phyloP scores from a whole-genome alignment of 1,139 yeast species.

The Candida sojae region DNA sequence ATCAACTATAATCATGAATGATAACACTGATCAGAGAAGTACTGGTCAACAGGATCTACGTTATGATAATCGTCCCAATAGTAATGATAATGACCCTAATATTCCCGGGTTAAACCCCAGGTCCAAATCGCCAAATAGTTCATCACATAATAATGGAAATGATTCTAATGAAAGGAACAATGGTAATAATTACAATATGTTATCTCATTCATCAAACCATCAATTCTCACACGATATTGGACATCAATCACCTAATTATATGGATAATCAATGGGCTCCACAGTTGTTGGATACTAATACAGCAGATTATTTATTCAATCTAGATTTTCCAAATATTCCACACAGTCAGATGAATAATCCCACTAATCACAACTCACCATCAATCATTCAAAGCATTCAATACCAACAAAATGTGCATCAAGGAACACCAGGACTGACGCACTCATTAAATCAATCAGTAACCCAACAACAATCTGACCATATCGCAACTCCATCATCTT shows the following conservation, averaged over 20 bases:
- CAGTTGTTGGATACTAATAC: slow-evolving; percentile 27
- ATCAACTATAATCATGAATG: neutral
- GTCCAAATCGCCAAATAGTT: neutral
- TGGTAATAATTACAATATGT: neutral
- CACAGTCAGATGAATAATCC: neutral
- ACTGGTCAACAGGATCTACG: neutral
- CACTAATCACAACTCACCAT: slow-evolving; percentile 14
- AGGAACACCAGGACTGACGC: neutral
- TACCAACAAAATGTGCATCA: slow-evolving; percentile 30
- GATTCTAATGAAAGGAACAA: neutral
- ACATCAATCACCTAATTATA: slow-evolving; percentile 34
- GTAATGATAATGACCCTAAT: neutral
- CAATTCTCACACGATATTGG: neutral
- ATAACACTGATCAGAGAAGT: neutral
- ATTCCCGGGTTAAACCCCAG: neutral
- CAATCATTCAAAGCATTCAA: slow-evolving; percentile 36
- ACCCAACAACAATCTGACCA: slow-evolving; percentile 1
- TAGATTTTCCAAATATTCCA: slow-evolving; percentile 20
- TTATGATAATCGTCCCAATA: neutral
- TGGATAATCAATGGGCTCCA: slow-evolving; percentile 26
- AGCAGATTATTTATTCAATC: slow-evolving; percentile 37
- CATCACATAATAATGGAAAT: neutral
- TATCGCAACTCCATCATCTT: slow-evolving; percentile 8
- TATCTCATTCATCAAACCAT: neutral
- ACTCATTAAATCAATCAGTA: neutral